Base-by-base conservation (phyloP, 75 land plant genomes). In the Sequoia sempervirens region DNA sequence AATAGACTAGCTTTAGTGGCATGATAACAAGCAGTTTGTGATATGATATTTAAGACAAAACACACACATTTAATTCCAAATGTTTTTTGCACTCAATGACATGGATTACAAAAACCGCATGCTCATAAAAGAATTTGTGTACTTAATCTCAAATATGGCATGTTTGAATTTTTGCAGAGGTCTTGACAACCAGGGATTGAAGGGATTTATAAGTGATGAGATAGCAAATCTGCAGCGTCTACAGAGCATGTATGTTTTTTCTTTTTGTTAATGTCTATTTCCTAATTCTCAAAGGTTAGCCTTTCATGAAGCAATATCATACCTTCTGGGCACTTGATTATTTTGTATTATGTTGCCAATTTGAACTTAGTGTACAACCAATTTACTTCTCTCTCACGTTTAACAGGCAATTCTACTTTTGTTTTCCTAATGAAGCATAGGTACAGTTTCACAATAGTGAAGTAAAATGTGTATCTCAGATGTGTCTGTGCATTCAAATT, bases 151-250 rank as follows among this genome's bases (percentile, higher is more conserved):
- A 78, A 78, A n/a, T 26, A 26, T 41, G 30, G 37, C 5, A 78
- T 43, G 46, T 41, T 38, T 81, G 41, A 37, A 43, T 68, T 30
- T 84, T 26, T 78, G 64, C 94, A 97, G 99, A 43, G 98, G 91
- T 84, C 95, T 97, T 80, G 96, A 96, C 87, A 91, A 93, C 83
- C 98, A 94, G 82, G 99, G 99, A 61, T 83, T 97, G 80, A 90
- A 85, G 80, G 99, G 99, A 50, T 86, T 81, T 85, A 86, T 97
- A 70, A 93, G 91, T 34, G 73, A 88, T 84, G 93, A 90, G 38
- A 92, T 94, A 52, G 87, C 94, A 40, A 80, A 87, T 37, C 82
- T 97, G 69, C 83, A 73, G 81, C 87, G 93, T 82, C 89, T 97
- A 32, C 93, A 91, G 80, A 89, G 84, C 87, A 85, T 97, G 99